A percentile compares a stretch with the other conserved stretches of the same genome.
Evolutionary conservation across 257 asterid species (phyloP).

Genomic region (Nicotiana tomentosiformis): DNA sequence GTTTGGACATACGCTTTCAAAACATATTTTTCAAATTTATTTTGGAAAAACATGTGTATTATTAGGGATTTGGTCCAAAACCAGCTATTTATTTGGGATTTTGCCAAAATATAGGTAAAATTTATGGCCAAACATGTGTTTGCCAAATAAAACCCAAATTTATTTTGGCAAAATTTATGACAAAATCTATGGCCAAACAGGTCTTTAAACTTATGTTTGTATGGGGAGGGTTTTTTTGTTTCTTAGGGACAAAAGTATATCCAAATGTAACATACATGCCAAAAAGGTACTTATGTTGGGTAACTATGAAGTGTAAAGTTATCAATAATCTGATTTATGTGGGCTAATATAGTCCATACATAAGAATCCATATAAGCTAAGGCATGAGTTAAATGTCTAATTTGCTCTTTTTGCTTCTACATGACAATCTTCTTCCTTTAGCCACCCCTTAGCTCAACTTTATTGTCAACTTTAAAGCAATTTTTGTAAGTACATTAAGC

Average conservation of each 20-base stretch:
- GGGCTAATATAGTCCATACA: constrained; percentile 25
- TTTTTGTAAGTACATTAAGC: constrained; percentile 13
- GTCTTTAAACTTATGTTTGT: neutral
- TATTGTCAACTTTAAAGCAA: constrained; percentile 7
- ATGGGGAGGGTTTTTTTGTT: neutral
- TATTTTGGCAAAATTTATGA: too few relatives aligned
- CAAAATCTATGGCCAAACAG: too few relatives aligned
- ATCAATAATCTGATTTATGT: constrained; percentile 12
- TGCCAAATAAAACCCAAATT: too few relatives aligned
- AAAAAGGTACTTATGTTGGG: constrained; percentile 17
- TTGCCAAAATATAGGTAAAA: too few relatives aligned
- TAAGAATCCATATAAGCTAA: constrained; percentile 20
- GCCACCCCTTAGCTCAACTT: neutral
- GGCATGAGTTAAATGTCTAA: constrained; percentile 28
- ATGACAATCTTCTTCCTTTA: neutral
- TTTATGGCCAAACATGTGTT: too few relatives aligned
- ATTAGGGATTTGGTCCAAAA: too few relatives aligned
- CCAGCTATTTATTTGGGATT: too few relatives aligned
- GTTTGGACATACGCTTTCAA: too few relatives aligned
- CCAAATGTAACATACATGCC: neutral
- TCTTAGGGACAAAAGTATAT: neutral
- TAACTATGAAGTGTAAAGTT: constrained; percentile 23
- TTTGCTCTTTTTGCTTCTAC: constrained; percentile 20
- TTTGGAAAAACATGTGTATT: too few relatives aligned
- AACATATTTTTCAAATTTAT: too few relatives aligned